Evolutionary conservation across 768 basidiomycete genomes (phyloP).

Genomic region (Collybia sordida): DNA sequence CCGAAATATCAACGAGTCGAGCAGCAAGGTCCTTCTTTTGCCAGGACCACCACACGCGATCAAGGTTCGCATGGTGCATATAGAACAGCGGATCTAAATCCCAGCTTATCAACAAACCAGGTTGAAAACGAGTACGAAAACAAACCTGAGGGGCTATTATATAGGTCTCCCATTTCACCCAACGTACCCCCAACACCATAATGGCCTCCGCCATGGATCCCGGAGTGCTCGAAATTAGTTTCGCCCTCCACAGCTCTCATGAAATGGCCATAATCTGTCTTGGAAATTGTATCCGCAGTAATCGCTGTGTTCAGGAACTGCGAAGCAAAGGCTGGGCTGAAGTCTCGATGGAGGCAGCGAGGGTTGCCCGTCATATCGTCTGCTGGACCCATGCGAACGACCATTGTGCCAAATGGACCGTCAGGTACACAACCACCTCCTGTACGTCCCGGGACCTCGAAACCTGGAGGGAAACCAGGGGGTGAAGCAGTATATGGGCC

Average conservation of each 20-base stretch:
- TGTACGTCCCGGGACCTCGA: conserved; percentile 9
- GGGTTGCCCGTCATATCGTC: conserved; percentile 12
- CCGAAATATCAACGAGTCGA: conserved; percentile 18
- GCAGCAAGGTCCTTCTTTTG: conserved; percentile 13
- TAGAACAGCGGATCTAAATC: conserved; percentile 21
- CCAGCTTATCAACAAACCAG: too few species aligned
- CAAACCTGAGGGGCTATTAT: conserved; percentile 10
- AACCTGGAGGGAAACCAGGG: conserved; percentile 2
- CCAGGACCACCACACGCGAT: conserved; percentile 22
- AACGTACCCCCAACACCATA: conserved; percentile 9
- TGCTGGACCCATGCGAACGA: conserved; percentile 9
- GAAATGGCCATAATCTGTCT: conserved; percentile 18
- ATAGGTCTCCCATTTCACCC: conserved; percentile 9
- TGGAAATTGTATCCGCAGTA: conserved; percentile 10
- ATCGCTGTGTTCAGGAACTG: conserved; percentile 13
- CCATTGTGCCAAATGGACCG: conserved; percentile 9
- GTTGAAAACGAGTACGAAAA: background rate
- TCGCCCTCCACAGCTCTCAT: conserved; percentile 13
- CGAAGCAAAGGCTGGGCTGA: conserved; percentile 16
- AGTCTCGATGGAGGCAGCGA: conserved; percentile 17
- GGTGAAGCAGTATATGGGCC: conserved; percentile 7
- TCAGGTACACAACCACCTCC: conserved; percentile 10
- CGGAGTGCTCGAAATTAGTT: conserved; percentile 1
- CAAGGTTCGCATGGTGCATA: conserved; percentile 23
- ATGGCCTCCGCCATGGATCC: conserved; percentile 13